These are phyloP conservation scores for Amanita jacksonii DNA, from an alignment of 768 basidiomycete genomes.

Conservation along the genomic window DNA sequence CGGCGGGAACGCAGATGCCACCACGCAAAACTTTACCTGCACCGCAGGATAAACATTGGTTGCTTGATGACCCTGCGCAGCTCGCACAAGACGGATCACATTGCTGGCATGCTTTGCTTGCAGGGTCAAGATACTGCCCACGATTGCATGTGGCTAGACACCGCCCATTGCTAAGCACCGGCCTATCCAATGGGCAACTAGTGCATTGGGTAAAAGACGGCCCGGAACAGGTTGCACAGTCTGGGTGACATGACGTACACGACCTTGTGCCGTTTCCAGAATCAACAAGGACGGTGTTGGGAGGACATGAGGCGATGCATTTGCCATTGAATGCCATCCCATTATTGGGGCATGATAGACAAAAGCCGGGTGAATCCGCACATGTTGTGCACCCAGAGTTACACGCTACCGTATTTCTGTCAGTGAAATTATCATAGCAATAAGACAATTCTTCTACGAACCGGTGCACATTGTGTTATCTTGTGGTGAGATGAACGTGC, in stretches of 20 bases:
- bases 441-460: constrained; percentile 26
- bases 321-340: constrained; percentile 63
- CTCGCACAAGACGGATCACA: constrained; percentile 75
- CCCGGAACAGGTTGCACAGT: constrained; percentile 81
- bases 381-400: constrained; percentile 60
- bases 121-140: constrained; percentile 61
- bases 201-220: constrained; percentile 70
- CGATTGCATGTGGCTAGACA: constrained; percentile 73
- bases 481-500: constrained; percentile 59
- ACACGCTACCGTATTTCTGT: constrained; percentile 21
- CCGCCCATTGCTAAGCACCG: constrained; percentile 66
- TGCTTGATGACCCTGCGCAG: constrained; percentile 57
- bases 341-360: constrained; percentile 60
- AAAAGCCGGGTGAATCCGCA: constrained; percentile 54
- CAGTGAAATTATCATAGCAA: constrained; percentile 5
- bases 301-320: constrained; percentile 69
- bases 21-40: constrained; percentile 48
- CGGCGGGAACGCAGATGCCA: constrained; percentile 56
- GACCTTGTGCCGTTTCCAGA: constrained; percentile 19
- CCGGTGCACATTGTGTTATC: constrained; percentile 70
- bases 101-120: constrained; percentile 51
- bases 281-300: constrained; percentile 48
- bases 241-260: constrained; percentile 75
- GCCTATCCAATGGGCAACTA: constrained; percentile 54
- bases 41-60: constrained; percentile 67